These are phyloP conservation scores for Vinca minor DNA, from an alignment of 257 asterid species.

Conservation along the genomic window DNA sequence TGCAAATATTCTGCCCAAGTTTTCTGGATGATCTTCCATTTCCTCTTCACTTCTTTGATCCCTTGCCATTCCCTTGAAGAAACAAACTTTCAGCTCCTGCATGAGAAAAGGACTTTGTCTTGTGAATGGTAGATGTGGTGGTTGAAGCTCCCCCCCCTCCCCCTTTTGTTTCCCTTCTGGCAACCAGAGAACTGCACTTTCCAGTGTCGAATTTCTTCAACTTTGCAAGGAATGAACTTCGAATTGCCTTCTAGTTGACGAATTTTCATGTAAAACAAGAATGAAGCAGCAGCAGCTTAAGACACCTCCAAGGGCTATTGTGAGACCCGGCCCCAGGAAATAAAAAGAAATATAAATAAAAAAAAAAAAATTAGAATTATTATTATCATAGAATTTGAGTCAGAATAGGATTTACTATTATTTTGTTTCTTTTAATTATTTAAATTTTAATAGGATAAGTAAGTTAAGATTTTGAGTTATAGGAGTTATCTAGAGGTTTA, in stretches of 20 bases:
- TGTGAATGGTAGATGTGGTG: background rate
- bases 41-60: background rate
- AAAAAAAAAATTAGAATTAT: too few relatives aligned
- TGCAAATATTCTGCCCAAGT: too few relatives aligned
- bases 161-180: too few relatives aligned
- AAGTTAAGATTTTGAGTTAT: too few relatives aligned
- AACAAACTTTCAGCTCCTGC: background rate
- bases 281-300: conserved; percentile 1
- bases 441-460: too few relatives aligned
- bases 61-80: background rate
- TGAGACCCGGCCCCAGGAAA: too few relatives aligned
- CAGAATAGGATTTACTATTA: too few relatives aligned
- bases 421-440: too few relatives aligned
- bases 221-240: background rate
- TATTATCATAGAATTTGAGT: too few relatives aligned
- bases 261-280: background rate
- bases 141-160: background rate
- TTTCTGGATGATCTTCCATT: background rate
- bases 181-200: background rate
- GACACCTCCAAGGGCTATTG: too few relatives aligned
- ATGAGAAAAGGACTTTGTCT: background rate
- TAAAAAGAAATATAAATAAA: too few relatives aligned
- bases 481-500: too few relatives aligned
- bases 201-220: background rate
- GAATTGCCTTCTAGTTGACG: background rate